These are phyloP conservation scores for Ogataea pilisensis DNA, from an alignment of 805 yeast genomes.

Conservation along the genomic window DNA sequence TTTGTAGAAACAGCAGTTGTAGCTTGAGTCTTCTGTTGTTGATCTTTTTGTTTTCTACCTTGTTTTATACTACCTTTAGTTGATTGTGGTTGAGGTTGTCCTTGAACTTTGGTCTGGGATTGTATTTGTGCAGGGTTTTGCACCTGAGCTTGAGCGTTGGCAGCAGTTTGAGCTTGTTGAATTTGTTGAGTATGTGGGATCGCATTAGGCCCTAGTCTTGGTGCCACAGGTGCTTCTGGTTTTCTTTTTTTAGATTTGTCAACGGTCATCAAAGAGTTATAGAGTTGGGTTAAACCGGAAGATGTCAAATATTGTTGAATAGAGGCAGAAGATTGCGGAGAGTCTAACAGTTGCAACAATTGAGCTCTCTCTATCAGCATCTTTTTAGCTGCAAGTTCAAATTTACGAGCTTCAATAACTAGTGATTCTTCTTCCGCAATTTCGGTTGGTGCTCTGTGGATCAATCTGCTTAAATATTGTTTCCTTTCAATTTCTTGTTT, in stretches of 20 bases:
- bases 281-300: slow-evolving; percentile 84
- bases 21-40: slow-evolving; percentile 12
- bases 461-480: slow-evolving; percentile 67
- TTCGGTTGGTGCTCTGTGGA: slow-evolving; percentile 89
- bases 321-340: slow-evolving; percentile 77
- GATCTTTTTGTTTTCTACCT: neutral
- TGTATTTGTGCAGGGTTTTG: slow-evolving; percentile 1
- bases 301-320: slow-evolving; percentile 76
- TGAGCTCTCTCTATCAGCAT: slow-evolving; percentile 80
- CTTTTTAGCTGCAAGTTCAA: slow-evolving; percentile 88
- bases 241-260: slow-evolving; percentile 61
- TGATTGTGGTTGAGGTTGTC: slow-evolving; percentile 7
- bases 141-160: slow-evolving; percentile 2
- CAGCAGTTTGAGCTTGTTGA: slow-evolving; percentile 7
- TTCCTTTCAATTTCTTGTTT: slow-evolving; percentile 76
- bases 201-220: slow-evolving; percentile 54
- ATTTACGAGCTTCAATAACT: slow-evolving; percentile 86
- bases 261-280: slow-evolving; percentile 66
- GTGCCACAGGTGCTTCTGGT: slow-evolving; percentile 51
- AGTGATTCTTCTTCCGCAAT: slow-evolving; percentile 96
- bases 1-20: slow-evolving; percentile 13
- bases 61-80: slow-evolving; percentile 4
- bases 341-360: slow-evolving; percentile 72
- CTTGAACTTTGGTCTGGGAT: slow-evolving; percentile 2
- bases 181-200: slow-evolving; percentile 40